phyloP scores from a whole-genome alignment of 768 basidiomycete genomes.

The Mycena venus region DNA sequence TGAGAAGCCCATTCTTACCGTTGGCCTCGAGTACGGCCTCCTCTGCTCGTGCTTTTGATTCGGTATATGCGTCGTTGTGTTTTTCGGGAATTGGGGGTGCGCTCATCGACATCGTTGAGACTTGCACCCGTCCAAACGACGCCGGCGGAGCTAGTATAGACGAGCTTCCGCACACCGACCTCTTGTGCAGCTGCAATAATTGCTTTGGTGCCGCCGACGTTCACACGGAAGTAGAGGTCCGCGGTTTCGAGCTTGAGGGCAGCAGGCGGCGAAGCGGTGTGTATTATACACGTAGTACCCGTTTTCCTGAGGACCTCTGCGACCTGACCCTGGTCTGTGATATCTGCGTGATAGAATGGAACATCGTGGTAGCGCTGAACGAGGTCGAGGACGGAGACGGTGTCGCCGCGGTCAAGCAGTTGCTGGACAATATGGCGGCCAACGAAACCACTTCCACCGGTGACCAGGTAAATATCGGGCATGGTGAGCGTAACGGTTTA shows the following conservation, averaged over 20 bases:
- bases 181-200: constrained; percentile 86
- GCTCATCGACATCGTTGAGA: constrained; percentile 90
- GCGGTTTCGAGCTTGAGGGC: constrained; percentile 64
- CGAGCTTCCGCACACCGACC: constrained; percentile 83
- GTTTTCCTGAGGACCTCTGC: constrained; percentile 83
- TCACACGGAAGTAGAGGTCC: constrained; percentile 90
- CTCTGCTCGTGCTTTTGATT: constrained; percentile 93
- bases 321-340: constrained; percentile 83
- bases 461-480: constrained; percentile 85
- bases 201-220: constrained; percentile 90
- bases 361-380: constrained; percentile 92
- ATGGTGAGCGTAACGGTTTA: background rate
- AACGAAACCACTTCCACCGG: constrained; percentile 94
- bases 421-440: constrained; percentile 93
- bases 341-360: constrained; percentile 91
- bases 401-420: constrained; percentile 82
- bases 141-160: constrained; percentile 95
- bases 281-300: constrained; percentile 91
- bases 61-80: constrained; percentile 92
- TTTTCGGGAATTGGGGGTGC: constrained; percentile 79
- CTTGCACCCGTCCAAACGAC: constrained; percentile 89
- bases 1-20: constrained; percentile 84
- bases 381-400: constrained; percentile 90
- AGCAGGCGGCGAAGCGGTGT: constrained; percentile 91
- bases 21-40: constrained; percentile 88